These are phyloP conservation scores for Dysphania ambrosioides DNA, from an alignment of 148 eudicot species.

Conservation along the genomic window DNA sequence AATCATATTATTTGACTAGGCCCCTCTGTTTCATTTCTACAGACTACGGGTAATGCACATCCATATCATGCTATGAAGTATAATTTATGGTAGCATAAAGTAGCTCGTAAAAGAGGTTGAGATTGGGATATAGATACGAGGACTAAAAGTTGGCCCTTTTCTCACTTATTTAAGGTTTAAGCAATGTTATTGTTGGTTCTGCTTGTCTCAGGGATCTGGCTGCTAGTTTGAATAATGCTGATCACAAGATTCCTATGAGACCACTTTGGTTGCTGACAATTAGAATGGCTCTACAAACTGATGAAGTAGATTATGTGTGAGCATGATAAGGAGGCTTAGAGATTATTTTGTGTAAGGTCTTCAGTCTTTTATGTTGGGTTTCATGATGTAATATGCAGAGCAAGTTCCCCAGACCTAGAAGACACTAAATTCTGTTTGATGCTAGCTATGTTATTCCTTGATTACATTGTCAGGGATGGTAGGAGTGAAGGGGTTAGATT, in stretches of 20 bases:
- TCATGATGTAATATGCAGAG: not conserved
- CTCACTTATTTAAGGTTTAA: not conserved
- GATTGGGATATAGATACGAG: not conserved
- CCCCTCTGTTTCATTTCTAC: not conserved
- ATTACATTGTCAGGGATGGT: not conserved
- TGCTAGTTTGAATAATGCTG: not conserved
- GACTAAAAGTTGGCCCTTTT: not conserved
- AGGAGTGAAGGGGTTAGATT: not conserved
- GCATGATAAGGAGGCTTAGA: not conserved
- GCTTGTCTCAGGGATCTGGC: not conserved
- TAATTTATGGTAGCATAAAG: not conserved
- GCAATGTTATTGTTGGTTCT: not conserved
- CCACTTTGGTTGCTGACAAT: not conserved
- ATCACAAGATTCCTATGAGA: not conserved
- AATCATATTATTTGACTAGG: not conserved
- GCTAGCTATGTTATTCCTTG: not conserved
- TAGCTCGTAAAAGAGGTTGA: not conserved
- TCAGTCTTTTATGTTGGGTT: not conserved
- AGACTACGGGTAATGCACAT: not conserved
- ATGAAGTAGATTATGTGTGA: not conserved
- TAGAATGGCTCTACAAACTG: not conserved
- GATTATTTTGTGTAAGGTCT: not conserved
- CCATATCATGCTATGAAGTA: not conserved
- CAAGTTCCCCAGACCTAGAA: not conserved
- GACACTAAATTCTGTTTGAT: not conserved